A percentile compares a stretch with the other conserved stretches of the same genome.
These are phyloP conservation scores for Mycena indigotica DNA, from an alignment of 768 basidiomycete genomes.

Conservation along the genomic window DNA sequence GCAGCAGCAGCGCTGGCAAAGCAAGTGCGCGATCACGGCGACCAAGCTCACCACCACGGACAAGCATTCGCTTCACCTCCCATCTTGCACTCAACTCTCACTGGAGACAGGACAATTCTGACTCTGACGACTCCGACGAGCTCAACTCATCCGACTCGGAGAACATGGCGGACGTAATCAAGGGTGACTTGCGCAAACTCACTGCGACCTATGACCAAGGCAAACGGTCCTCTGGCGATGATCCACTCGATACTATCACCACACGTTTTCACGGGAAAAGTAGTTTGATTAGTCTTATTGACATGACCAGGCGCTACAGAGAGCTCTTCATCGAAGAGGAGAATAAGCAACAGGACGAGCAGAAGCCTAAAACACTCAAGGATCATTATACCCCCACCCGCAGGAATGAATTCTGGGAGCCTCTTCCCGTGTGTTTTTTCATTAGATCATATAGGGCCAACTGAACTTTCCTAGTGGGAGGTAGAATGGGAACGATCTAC, in stretches of 20 bases:
- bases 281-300: slow-evolving; percentile 57
- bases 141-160: slow-evolving; percentile 36
- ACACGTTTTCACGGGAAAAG: slow-evolving; percentile 64
- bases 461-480: slow-evolving; percentile 41
- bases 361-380: slow-evolving; percentile 2
- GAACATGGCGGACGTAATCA: slow-evolving; percentile 35
- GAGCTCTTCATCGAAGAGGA: slow-evolving; percentile 50
- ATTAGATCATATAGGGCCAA: background rate
- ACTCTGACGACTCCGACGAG: slow-evolving; percentile 28
- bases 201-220: slow-evolving; percentile 35
- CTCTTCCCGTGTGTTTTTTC: slow-evolving; percentile 49
- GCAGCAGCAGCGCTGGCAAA: background rate
- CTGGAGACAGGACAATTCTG: slow-evolving; percentile 19
- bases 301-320: slow-evolving; percentile 54
- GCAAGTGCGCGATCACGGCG: slow-evolving; percentile 11
- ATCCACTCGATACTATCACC: slow-evolving; percentile 41
- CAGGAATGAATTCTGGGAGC: slow-evolving; percentile 58
- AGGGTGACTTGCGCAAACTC: slow-evolving; percentile 38
- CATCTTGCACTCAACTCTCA: slow-evolving; percentile 23
- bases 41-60: slow-evolving; percentile 8
- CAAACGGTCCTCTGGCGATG: slow-evolving; percentile 28
- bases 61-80: slow-evolving; percentile 23
- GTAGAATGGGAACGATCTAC: slow-evolving; percentile 31
- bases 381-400: slow-evolving; percentile 24
- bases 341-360: slow-evolving; percentile 15